These are phyloP conservation scores for Mucor indicus DNA, from an alignment of 371 early-diverging fungal genomes.

Conservation along the genomic window DNA sequence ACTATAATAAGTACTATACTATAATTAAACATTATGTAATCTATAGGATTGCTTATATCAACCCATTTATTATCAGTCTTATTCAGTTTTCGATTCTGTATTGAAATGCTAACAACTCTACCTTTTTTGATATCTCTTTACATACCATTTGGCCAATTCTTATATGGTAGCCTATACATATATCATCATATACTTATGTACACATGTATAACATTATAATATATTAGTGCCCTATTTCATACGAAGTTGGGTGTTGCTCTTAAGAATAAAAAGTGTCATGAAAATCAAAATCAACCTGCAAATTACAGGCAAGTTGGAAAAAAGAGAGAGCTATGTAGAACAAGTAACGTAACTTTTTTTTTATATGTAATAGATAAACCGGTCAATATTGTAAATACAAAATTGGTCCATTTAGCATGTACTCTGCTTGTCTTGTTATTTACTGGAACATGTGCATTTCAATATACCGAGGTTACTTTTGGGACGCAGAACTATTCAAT, in stretches of 20 bases:
- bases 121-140: slow-evolving; percentile 54
- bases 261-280: slow-evolving; percentile 57
- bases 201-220: not conserved
- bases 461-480: slow-evolving; percentile 66
- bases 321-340: not conserved
- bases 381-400: slow-evolving; percentile 58
- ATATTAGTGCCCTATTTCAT: slow-evolving; percentile 59
- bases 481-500: slow-evolving; percentile 44
- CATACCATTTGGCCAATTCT: slow-evolving; percentile 45
- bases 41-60: slow-evolving; percentile 18
- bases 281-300: slow-evolving; percentile 55
- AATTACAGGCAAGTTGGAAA: slow-evolving; percentile 32
- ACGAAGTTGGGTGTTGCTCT: slow-evolving; percentile 55
- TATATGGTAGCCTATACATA: slow-evolving; percentile 38
- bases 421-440: slow-evolving; percentile 63
- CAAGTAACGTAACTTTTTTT: not conserved
- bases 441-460: slow-evolving; percentile 66
- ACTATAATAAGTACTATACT: not conserved
- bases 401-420: slow-evolving; percentile 56
- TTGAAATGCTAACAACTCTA: slow-evolving; percentile 53
- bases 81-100: slow-evolving; percentile 46
- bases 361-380: slow-evolving; percentile 31
- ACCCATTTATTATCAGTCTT: slow-evolving; percentile 30
- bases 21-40: not conserved
- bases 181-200: not conserved